Evolutionary conservation across 192 early-diverging fungal species (phyloP).

Genomic region (Spinellus fusiger): DNA sequence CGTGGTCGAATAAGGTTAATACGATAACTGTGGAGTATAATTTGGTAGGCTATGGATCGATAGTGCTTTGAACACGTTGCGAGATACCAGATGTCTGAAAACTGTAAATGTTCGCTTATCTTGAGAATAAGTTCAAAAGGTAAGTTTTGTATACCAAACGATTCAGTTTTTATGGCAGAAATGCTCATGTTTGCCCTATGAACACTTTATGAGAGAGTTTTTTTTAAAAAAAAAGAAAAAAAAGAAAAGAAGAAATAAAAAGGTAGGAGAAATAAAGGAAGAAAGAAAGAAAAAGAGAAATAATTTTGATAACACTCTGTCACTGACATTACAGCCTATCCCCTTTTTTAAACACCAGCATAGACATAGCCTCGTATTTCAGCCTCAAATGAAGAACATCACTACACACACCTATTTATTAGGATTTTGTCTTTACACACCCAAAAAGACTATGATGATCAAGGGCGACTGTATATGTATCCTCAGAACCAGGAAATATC

Average conservation of each 20-base stretch:
- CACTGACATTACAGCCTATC: no score
- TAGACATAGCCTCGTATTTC: no score
- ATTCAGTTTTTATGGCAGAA: background rate
- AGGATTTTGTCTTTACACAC: no score
- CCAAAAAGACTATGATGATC: no score
- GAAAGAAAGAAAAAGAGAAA: background rate
- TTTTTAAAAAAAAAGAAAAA: background rate
- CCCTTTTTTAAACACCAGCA: no score
- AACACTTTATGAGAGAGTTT: background rate
- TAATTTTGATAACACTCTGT: no score
- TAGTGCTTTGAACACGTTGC: background rate
- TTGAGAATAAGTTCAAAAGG: conserved; percentile 12
- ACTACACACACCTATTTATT: no score
- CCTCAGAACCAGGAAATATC: no score
- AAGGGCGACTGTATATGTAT: no score
- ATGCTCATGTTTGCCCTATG: background rate
- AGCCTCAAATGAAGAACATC: no score
- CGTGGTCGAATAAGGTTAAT: background rate
- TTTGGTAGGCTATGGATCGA: background rate
- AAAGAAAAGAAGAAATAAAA: background rate
- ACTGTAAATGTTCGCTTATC: background rate
- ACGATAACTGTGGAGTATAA: background rate
- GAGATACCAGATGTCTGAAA: conserved; percentile 10
- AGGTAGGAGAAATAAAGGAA: background rate
- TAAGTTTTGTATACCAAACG: background rate